Conservation (phyloP, 352 stramenopile species). For the Poterioochromonas sp. region DNA sequence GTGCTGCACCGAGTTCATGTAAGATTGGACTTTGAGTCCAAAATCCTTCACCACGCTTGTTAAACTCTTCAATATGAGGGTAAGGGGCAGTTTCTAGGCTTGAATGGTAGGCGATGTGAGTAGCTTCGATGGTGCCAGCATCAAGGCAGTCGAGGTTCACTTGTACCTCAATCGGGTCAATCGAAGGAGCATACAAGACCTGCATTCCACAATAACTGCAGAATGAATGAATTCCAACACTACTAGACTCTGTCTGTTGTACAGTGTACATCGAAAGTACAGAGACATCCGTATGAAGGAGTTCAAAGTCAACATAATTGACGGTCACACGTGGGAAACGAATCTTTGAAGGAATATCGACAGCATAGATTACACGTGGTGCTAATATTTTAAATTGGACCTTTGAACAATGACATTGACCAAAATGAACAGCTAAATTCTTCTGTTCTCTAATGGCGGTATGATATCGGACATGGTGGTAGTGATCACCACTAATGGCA, state of each 20-base stretch:
- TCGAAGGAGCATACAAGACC: not conserved
- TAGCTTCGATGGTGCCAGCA: not conserved
- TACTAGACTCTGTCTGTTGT: not conserved
- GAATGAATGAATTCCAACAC: not conserved
- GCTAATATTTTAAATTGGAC: not conserved
- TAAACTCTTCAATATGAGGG: too few relatives aligned
- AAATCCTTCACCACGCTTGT: too few relatives aligned
- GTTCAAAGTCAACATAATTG: not conserved
- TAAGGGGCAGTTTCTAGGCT: too few relatives aligned
- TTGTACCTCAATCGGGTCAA: not conserved
- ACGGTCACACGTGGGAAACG: not conserved
- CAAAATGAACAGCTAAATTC: not conserved
- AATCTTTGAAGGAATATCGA: not conserved
- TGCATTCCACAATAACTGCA: not conserved
- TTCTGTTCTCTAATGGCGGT: not conserved
- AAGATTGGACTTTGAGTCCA: too few relatives aligned
- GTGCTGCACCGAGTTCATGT: too few relatives aligned
- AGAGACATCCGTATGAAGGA: not conserved
- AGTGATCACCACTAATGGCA: not conserved
- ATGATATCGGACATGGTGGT: not conserved
- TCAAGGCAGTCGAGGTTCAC: not conserved
- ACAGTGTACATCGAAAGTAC: not conserved
- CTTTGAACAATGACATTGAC: not conserved
- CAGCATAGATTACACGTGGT: not conserved
- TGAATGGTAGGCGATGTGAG: not conserved